Evolutionary conservation across 768 basidiomycete species (phyloP).

Genomic region (Agaricus subrufescens): DNA sequence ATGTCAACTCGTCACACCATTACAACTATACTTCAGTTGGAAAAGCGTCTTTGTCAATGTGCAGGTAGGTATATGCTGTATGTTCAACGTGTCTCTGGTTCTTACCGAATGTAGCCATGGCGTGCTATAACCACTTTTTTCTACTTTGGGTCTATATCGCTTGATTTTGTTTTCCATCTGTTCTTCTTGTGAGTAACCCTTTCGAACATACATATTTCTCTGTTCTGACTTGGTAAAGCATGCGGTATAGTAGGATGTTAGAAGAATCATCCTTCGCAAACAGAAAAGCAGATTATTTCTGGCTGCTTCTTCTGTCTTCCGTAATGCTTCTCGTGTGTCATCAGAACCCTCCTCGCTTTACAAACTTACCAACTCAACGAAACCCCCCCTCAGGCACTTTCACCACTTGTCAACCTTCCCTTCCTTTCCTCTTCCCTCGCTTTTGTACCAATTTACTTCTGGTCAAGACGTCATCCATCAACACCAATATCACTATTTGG

Average conservation of each 20-base stretch:
- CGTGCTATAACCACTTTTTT: conserved; percentile 87
- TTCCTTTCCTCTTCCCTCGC: conserved; percentile 92
- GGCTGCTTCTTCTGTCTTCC: conserved; percentile 84
- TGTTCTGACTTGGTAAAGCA: conserved; percentile 41
- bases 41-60: conserved; percentile 77
- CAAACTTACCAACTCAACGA: neutral
- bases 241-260: conserved; percentile 95
- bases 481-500: conserved; percentile 97
- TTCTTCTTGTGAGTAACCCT: conserved; percentile 87
- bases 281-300: conserved; percentile 89
- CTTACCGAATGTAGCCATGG: conserved; percentile 60
- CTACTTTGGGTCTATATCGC: conserved; percentile 89
- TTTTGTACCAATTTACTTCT: conserved; percentile 94
- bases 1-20: conserved; percentile 85
- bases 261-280: conserved; percentile 97
- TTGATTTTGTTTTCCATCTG: conserved; percentile 95
- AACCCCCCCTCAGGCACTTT: conserved; percentile 49
- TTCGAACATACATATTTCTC: neutral
- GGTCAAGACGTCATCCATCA: conserved; percentile 91
- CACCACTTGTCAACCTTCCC: conserved; percentile 86
- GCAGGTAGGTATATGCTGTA: conserved; percentile 46
- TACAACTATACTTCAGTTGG: conserved; percentile 91
- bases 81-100: neutral
- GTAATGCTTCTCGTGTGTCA: conserved; percentile 76
- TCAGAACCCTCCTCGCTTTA: neutral